Evolutionary conservation across 257 asterid species (phyloP), one percentile per base, ranked within the genome.

Genomic region (Solanum ossicruentum): DNA sequence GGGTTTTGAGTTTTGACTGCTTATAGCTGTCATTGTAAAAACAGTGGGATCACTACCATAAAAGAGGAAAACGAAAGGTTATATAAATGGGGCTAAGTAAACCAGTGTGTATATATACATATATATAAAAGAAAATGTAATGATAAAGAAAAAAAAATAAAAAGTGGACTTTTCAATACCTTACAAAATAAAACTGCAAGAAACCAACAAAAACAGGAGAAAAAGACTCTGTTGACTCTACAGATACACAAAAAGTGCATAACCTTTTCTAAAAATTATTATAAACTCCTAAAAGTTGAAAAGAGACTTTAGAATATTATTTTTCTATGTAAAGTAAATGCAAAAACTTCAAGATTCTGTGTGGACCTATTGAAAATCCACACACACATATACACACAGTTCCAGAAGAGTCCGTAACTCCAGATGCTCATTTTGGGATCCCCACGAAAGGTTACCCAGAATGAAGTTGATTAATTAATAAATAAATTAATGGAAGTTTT

Each of bases 1-100:
- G 85, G 88, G 52, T 70, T 92, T 92, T 63, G 84, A 87, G 43
- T 65, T 92, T 90, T 92, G 89, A 89, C 93, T 78, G 72, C 88
- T 81, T 18, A 83, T 81, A 84, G 89, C 89, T 88, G 90, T 85
- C 87, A 86, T 32, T 83, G 69, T 52, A 63, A 66, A 63, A 66
- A 56, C 61, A 78, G 86, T 84, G 83, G 81, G 69, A 60, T 21
- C 69, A 84, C 49, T 83, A 87, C 85, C 89, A 84, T 83, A 85
- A 86, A 86, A 84, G 85, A 66, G 61, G 89, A 89, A 89, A 91
- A 86, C 45, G 85, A 85, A 87, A 88, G 88, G 88, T 52, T 85
- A 80, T 41, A 20, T 82, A 67, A 49, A 75, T 15, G 41, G 60
- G 82, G 58, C 8, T 70, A 70, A 39, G n/a, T 0, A 70, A 39